Evolutionary conservation across 371 early-diverging fungal genomes (phyloP), one percentile per base, ranked within the genome.

Genomic region (Mycotypha africana): DNA sequence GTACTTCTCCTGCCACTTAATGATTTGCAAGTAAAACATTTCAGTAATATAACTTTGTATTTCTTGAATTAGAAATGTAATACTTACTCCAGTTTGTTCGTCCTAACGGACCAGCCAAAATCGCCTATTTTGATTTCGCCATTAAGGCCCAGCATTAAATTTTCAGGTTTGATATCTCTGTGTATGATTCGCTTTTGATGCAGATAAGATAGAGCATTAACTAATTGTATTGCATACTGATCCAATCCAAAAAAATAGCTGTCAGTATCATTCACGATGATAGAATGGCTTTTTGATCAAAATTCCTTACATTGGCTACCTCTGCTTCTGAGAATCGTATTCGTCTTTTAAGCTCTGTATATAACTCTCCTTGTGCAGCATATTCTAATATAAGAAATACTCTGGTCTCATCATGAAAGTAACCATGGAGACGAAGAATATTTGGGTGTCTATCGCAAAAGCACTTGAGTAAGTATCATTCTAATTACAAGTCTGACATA

Each of bases 301-400:
- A 95, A n/a, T 89, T 90, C 32, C 79, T 81, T 69, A 88, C 90
- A 68, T 76, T 84, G 20, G 97, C 82, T 2, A 93, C 90, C 22
- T 64, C 62, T 41, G 69, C 60, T 64, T 98, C 99, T 31, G 80
- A 50, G 56, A 98, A 93, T 36, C 76, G 66, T 19, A 71, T 69
- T 23, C 67, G 57, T 45, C 79, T 79, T 47, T 79, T 74, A 31
- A 99, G 63, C 20, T 81, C 67, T 54, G 89, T 88, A 70, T 95
- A 98, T 56, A 99, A 60, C 55, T 96, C 99, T 10, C 99, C 99
- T 44, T 89, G 78, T 16, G 88, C 86, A 17, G 99, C 99, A 70
- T 91, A 98, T 66, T 99, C 99, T 9, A 99, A 74, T 12, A 99
- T 94, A 40, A 98, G 68, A 58, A 93, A 99, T 4, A 99, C 86